Percentiles rank a stretch among this genome's conserved stretches.
Evolutionary conservation across 202 grass and related monocot species (phyloP).

Genomic region (Brachypodium distachyon): DNA sequence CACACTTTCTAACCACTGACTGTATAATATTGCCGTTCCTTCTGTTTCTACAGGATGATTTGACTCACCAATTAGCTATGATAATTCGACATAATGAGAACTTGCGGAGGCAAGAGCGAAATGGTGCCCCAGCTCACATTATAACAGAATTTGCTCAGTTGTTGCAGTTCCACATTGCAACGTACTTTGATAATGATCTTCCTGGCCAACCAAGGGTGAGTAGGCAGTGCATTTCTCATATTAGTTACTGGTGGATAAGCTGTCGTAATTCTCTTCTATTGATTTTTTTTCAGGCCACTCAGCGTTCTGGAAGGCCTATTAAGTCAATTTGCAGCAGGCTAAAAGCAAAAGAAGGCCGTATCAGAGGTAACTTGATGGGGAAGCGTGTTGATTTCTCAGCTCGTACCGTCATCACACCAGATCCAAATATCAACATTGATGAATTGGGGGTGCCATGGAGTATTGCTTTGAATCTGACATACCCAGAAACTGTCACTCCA

Average conservation of each 20-base stretch:
- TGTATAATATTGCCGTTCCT: not conserved
- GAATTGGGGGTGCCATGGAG: constrained; percentile 95
- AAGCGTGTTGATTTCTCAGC: constrained; percentile 99
- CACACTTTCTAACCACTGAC: not conserved
- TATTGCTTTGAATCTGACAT: constrained; percentile 91
- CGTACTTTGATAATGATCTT: constrained; percentile 98
- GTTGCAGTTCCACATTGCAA: constrained; percentile 95
- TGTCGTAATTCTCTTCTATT: not conserved
- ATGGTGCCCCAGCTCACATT: constrained; percentile 97
- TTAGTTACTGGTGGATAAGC: not conserved
- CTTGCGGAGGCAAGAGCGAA: constrained; percentile 90
- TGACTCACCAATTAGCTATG: constrained; percentile 98
- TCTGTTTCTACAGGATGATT: constrained; percentile 70
- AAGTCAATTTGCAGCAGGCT: constrained; percentile 98
- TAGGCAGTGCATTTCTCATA: not conserved
- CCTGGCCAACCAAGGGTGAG: constrained; percentile 92
- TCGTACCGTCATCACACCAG: constrained; percentile 89
- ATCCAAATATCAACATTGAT: constrained; percentile 97
- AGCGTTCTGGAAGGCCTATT: constrained; percentile 92
- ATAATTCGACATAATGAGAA: constrained; percentile 99
- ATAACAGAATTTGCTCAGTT: constrained; percentile 96
- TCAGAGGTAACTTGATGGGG: constrained; percentile 98
- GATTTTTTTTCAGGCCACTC: constrained; percentile 70
- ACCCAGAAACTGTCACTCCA: constrained; percentile 95
- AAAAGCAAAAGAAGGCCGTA: constrained; percentile 96